These are phyloP conservation scores for Colletotrichum karsti DNA, from an alignment of 2,329 filamentous ascomycete species.

Conservation along the genomic window DNA sequence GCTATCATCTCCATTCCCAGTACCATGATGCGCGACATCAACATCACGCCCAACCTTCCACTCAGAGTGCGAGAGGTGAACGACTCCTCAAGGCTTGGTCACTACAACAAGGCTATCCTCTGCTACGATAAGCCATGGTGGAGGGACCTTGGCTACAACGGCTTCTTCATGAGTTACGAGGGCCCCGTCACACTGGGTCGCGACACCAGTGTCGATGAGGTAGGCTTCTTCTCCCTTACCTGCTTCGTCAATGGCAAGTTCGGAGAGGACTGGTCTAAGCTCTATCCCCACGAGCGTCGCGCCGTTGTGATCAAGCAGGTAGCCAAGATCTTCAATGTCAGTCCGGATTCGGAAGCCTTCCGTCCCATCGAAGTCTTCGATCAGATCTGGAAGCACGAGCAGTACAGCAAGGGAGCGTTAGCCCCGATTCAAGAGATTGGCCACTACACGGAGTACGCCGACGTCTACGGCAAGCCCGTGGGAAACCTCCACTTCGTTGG, in stretches of 20 bases:
- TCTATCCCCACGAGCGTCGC: constrained; percentile 36
- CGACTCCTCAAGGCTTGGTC: constrained; percentile 45
- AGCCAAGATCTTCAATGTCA: constrained; percentile 35
- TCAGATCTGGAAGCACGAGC: constrained; percentile 43
- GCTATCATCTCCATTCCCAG: constrained; percentile 58
- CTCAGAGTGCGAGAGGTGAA: constrained; percentile 42
- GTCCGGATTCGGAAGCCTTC: constrained; percentile 30
- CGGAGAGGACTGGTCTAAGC: constrained; percentile 44
- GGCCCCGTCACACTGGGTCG: constrained; percentile 49
- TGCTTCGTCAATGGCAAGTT: constrained; percentile 50
- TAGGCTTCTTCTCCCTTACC: constrained; percentile 42
- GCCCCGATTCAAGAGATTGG: constrained; percentile 42
- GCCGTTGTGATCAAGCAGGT: constrained; percentile 44
- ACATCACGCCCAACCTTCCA: constrained; percentile 54
- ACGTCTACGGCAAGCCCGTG: constrained; percentile 41
- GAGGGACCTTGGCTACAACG: constrained; percentile 43
- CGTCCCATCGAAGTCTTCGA: constrained; percentile 39
- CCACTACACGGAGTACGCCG: constrained; percentile 36
- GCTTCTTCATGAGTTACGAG: constrained; percentile 47
- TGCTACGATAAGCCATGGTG: constrained; percentile 43
- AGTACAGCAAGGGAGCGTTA: constrained; percentile 42
- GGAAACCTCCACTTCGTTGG: constrained; percentile 58
- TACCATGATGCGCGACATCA: constrained; percentile 53
- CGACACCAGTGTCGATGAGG: constrained; percentile 47
- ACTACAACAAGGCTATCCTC: constrained; percentile 53